A percentile compares a stretch with the other conserved stretches of the same genome.
Evolutionary conservation across 2,329 filamentous ascomycete genomes (phyloP).

Genomic region (Fusarium sp.): DNA sequence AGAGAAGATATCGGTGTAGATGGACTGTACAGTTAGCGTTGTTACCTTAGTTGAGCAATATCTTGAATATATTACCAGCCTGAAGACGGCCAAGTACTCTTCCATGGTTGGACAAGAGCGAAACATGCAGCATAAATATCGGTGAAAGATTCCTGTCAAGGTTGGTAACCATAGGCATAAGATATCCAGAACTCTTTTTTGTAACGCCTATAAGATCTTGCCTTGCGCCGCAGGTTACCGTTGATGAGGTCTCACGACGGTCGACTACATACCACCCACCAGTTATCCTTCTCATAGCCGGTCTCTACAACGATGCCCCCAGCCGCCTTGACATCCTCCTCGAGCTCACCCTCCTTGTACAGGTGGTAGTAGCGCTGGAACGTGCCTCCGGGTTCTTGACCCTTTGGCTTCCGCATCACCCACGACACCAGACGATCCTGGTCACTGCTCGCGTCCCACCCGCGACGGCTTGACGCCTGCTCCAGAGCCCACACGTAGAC

Average conservation of each 20-base stretch:
- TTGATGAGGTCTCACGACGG: conserved; percentile 30
- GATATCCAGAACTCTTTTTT: neutral
- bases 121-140: neutral
- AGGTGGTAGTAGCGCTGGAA: conserved; percentile 96
- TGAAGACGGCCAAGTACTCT: conserved; percentile 5
- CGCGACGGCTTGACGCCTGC: conserved; percentile 84
- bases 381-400: conserved; percentile 58
- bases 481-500: conserved; percentile 97
- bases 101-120: conserved; percentile 16
- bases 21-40: conserved; percentile 36
- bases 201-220: conserved; percentile 20
- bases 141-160: conserved; percentile 4
- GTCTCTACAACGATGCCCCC: conserved; percentile 80
- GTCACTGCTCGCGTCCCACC: conserved; percentile 84
- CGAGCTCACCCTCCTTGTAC: conserved; percentile 86
- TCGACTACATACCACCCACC: conserved; percentile 80
- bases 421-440: conserved; percentile 97
- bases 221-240: conserved; percentile 6
- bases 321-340: conserved; percentile 77
- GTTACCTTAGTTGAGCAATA: conserved; percentile 12
- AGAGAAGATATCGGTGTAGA: conserved; percentile 30
- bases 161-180: conserved; percentile 3
- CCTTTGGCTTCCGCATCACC: conserved; percentile 69
- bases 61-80: conserved; percentile 9
- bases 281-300: conserved; percentile 97